phyloP scores from a whole-genome alignment of 495 filamentous ascomycete species.

The Xeromyces bisporus region DNA sequence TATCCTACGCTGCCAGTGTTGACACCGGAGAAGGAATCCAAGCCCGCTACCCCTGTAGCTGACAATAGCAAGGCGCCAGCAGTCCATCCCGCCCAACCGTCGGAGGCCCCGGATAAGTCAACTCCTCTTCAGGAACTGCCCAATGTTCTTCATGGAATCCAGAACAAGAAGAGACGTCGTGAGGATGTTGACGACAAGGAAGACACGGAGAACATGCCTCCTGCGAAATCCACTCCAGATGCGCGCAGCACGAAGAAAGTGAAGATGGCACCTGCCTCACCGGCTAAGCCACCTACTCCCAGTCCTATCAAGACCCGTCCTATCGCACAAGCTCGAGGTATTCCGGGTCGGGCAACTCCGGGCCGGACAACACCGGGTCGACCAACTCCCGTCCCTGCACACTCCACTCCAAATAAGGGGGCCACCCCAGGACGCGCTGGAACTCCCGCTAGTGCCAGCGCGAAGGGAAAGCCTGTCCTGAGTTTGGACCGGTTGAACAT shows the following conservation, averaged over 20 bases:
- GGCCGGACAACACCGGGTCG: constrained; percentile 11
- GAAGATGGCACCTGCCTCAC: constrained; percentile 23
- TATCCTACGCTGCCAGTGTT: constrained; percentile 27
- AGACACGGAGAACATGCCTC: constrained; percentile 28
- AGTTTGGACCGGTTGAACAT: constrained; percentile 34
- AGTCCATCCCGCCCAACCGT: constrained; percentile 23
- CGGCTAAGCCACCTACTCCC: constrained; percentile 16
- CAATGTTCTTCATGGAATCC: constrained; percentile 39
- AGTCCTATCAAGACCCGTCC: constrained; percentile 24
- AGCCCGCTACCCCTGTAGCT: background rate
- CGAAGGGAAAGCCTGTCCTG: constrained; percentile 20
- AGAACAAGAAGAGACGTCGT: constrained; percentile 43
- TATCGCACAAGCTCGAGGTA: constrained; percentile 5
- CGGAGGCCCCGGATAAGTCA: constrained; percentile 5
- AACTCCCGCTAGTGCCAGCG: constrained; percentile 20
- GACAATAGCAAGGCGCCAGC: constrained; percentile 9
- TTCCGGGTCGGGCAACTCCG: constrained; percentile 4
- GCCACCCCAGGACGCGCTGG: constrained; percentile 13
- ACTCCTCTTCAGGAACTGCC: constrained; percentile 7
- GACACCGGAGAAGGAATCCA: constrained; percentile 17
- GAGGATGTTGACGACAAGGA: constrained; percentile 17
- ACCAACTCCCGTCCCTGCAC: too few relatives aligned
- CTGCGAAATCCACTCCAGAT: constrained; percentile 16
- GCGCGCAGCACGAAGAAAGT: constrained; percentile 27
- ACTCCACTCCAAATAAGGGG: too few relatives aligned